phyloP scores from a whole-genome alignment of 2,329 filamentous ascomycete species.

The Kalaharituber pfeilii region DNA sequence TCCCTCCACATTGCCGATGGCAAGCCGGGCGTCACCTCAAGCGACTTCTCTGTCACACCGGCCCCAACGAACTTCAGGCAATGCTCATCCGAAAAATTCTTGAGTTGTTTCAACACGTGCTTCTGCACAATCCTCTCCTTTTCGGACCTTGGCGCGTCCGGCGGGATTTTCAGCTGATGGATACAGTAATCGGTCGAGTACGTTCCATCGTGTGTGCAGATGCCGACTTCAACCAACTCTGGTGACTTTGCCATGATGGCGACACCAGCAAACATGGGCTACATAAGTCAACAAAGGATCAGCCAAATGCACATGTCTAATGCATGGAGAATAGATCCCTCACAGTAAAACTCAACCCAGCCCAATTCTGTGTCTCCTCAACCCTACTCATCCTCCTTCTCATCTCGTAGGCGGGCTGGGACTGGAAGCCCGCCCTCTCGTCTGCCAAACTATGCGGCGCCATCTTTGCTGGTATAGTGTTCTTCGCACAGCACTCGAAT shows the following conservation, averaged over 20 bases:
- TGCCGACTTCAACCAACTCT: slow-evolving; percentile 40
- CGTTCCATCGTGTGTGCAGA: slow-evolving; percentile 55
- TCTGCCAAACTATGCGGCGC: not conserved
- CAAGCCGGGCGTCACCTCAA: slow-evolving; percentile 44
- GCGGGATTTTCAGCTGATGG: slow-evolving; percentile 36
- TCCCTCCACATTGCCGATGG: slow-evolving; percentile 58
- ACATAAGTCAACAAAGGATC: not conserved
- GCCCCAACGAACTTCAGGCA: slow-evolving; percentile 58
- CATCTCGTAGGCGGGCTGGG: slow-evolving; percentile 1
- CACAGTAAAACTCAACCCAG: not conserved
- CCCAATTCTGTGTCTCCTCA: not conserved
- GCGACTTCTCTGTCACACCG: slow-evolving; percentile 46
- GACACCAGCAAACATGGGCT: not conserved
- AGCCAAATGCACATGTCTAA: not conserved
- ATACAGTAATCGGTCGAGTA: slow-evolving; percentile 59
- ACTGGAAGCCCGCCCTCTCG: not conserved
- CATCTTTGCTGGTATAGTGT: not conserved
- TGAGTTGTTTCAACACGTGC: slow-evolving; percentile 41
- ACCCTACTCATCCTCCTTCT: not conserved
- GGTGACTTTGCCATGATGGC: not conserved
- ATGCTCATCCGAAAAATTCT: slow-evolving; percentile 34
- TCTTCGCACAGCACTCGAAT: not conserved
- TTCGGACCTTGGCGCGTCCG: slow-evolving; percentile 25
- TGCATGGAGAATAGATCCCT: not conserved
- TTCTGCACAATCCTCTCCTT: slow-evolving; percentile 30